These are phyloP conservation scores for Sugiyamaella mastotermitis DNA, from an alignment of 805 yeast species.

Conservation along the genomic window DNA sequence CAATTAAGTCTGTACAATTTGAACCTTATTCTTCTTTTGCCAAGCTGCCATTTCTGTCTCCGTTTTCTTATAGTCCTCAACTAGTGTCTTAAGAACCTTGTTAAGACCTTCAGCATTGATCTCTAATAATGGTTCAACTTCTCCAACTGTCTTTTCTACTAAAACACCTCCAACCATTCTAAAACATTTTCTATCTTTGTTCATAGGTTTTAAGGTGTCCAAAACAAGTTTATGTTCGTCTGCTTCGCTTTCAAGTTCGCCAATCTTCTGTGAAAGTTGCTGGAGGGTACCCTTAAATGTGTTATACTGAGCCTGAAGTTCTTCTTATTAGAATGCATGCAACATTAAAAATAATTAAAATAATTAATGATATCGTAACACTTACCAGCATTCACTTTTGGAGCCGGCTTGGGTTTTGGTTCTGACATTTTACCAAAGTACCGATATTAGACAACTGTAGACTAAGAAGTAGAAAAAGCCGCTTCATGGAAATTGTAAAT, in stretches of 20 bases:
- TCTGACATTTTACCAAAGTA: conserved; percentile 5
- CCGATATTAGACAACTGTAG: background rate
- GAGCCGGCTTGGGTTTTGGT: conserved; percentile 10
- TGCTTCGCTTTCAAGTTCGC: conserved; percentile 35
- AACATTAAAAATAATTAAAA: background rate
- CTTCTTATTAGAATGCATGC: background rate
- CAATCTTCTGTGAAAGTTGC: conserved; percentile 32
- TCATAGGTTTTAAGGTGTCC: conserved; percentile 47
- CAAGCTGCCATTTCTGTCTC: conserved; percentile 41
- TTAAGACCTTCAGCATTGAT: conserved; percentile 48
- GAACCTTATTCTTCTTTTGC: conserved; percentile 46
- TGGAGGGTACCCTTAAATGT: conserved; percentile 31
- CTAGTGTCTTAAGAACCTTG: conserved; percentile 35
- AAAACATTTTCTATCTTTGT: conserved; percentile 67
- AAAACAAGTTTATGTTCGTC: conserved; percentile 50
- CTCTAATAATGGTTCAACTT: conserved; percentile 58
- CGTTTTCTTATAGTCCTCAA: conserved; percentile 35
- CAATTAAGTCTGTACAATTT: conserved; percentile 33
- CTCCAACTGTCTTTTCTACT: conserved; percentile 75
- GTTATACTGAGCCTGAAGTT: conserved; percentile 37
- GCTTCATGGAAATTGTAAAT: no score
- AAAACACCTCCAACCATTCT: conserved; percentile 93
- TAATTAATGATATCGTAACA: background rate
- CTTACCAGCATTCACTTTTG: conserved; percentile 22
- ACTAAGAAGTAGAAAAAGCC: no score